Evolutionary conservation across 169 alveolate species (phyloP), one percentile per base, ranked within the genome.

Genomic region (Plasmodium chabaudi): DNA sequence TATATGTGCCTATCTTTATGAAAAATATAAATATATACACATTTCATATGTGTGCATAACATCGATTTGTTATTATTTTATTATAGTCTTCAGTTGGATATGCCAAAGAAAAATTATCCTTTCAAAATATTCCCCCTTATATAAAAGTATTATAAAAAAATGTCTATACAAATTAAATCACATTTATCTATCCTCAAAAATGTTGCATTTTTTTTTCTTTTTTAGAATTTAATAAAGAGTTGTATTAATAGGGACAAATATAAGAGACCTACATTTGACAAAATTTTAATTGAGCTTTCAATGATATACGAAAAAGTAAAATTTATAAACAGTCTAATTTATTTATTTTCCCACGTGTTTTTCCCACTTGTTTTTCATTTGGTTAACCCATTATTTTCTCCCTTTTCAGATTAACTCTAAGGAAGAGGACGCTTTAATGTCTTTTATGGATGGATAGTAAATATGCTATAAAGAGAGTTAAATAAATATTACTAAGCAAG

Each of bases 361-460:
- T 15, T 17, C 23, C 15, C 10, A 55, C 49, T 51, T 65, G 49
- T 63, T 23, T 65, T 42, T 72, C 17, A 47, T 42, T 44, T 60
- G 39, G 6, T 1, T 3, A 44, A 27, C 9, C 61, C 49, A 42
- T 72, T 65, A 53, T 55, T 21, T 55, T 55, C 9, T 55, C 34
- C 4, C 42, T 61, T 46, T 64, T 49, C 63, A 79, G 88, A 72
- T 59, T 55, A 87, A 87, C 23, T 63, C 87, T 2, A 79, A 74
- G 57, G 88, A 57, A 17, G 92, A 87, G 39, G 92, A 87, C 73
- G 92, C 92, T 10, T 67, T 87, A 17, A 87, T 87, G 34, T 87
- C 92, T 17, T 87, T 87, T 27, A 87, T 87, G 92, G 87, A 61
- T 87, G 92, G 92, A 64, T 42, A 17, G 69, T 21, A 21, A 51